phyloP scores from a whole-genome alignment of 345 rosid species.

The Salix udensis region DNA sequence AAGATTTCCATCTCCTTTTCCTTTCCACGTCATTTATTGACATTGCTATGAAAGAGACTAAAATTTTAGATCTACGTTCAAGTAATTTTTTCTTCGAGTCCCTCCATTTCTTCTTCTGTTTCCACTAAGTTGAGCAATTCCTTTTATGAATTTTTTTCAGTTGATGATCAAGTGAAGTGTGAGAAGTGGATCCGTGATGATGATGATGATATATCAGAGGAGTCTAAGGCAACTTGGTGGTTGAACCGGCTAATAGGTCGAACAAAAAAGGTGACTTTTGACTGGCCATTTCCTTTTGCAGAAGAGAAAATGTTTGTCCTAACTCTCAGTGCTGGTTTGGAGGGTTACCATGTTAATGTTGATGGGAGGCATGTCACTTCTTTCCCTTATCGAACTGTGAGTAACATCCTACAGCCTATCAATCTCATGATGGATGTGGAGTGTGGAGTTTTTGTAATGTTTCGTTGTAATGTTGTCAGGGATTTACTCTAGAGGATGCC shows the following conservation, averaged over 20 bases:
- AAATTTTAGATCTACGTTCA: background rate
- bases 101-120: background rate
- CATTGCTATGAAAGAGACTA: background rate
- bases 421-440: slow-evolving; percentile 8
- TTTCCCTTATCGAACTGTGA: slow-evolving; percentile 88
- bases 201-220: slow-evolving; percentile 59
- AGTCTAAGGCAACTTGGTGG: slow-evolving; percentile 86
- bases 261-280: slow-evolving; percentile 61
- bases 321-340: slow-evolving; percentile 86
- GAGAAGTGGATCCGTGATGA: slow-evolving; percentile 95
- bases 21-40: background rate
- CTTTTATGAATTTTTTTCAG: slow-evolving; percentile 40
- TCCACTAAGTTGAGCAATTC: slow-evolving; percentile 11
- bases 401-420: slow-evolving; percentile 24
- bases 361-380: slow-evolving; percentile 91
- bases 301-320: slow-evolving; percentile 79
- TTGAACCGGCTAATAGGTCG: slow-evolving; percentile 66
- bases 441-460: slow-evolving; percentile 18
- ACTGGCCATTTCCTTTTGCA: slow-evolving; percentile 88
- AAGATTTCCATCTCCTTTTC: background rate
- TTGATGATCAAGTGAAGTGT: slow-evolving; percentile 83
- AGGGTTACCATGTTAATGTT: slow-evolving; percentile 83
- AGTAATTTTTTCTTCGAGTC: background rate
- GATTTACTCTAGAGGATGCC: slow-evolving; percentile 93
- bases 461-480: slow-evolving; percentile 43